These are phyloP conservation scores for Yamadazyma nakazawae DNA, from an alignment of 805 yeast genomes.

Conservation along the genomic window DNA sequence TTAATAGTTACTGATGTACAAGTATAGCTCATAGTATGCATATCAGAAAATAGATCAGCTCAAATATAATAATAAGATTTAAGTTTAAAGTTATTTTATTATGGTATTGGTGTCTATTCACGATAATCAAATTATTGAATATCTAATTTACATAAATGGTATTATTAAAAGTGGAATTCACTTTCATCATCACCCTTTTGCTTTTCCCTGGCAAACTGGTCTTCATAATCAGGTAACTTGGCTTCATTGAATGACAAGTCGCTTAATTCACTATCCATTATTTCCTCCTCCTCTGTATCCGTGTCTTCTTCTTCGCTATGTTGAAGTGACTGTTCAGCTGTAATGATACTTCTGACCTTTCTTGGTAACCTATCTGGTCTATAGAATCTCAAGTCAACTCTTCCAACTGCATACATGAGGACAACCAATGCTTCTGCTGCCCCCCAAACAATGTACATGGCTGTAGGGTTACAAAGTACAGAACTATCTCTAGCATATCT, in stretches of 20 bases:
- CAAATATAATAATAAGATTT: too few species aligned
- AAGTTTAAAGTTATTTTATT: too few species aligned
- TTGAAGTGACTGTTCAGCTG: conserved; percentile 37
- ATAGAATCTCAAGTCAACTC: conserved; percentile 75
- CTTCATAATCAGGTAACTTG: conserved; percentile 15
- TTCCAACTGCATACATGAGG: conserved; percentile 53
- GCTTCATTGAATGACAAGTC: conserved; percentile 8
- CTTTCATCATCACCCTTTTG: conserved; percentile 19
- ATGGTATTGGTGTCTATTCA: background rate
- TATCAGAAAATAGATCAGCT: too few species aligned
- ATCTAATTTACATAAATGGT: background rate
- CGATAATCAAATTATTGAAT: background rate
- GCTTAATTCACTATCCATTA: conserved; percentile 10
- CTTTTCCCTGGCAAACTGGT: conserved; percentile 13
- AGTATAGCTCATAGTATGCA: too few species aligned
- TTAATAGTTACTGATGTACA: too few species aligned
- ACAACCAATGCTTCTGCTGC: conserved; percentile 57
- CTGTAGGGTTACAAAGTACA: conserved; percentile 46
- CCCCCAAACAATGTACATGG: conserved; percentile 69
- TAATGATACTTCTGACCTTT: conserved; percentile 35
- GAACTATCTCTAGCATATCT: conserved; percentile 19
- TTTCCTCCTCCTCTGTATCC: conserved; percentile 11
- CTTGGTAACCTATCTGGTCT: conserved; percentile 59
- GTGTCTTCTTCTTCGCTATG: conserved; percentile 8
- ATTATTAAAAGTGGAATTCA: conserved; percentile 22